These are phyloP conservation scores for Physaria fendleri DNA, from an alignment of 345 rosid species.

Conservation along the genomic window DNA sequence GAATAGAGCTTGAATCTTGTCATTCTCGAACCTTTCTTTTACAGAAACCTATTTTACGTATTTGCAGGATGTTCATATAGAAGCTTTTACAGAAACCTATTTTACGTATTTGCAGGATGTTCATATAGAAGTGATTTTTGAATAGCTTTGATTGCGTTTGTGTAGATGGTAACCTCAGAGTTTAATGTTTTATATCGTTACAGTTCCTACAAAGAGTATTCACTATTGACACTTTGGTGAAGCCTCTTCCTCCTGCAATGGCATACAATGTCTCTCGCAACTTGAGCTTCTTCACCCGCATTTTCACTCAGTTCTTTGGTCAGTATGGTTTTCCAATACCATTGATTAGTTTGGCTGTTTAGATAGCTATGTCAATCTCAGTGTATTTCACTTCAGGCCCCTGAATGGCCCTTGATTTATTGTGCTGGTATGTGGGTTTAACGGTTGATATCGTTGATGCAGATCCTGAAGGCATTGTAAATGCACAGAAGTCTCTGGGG, in stretches of 20 bases:
- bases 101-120: neutral
- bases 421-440: neutral
- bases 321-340: constrained; percentile 17
- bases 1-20: neutral
- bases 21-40: neutral
- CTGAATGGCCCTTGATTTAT: neutral
- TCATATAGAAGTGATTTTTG: too few species aligned
- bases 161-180: too few species aligned
- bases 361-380: neutral
- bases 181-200: neutral
- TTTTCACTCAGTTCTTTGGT: constrained; percentile 98
- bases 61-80: neutral
- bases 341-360: too few species aligned
- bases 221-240: constrained; percentile 84
- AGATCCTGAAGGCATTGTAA: constrained; percentile 97
- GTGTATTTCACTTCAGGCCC: neutral
- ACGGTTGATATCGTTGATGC: constrained; percentile 11
- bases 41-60: neutral
- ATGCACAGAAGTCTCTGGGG: constrained; percentile 89
- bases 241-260: constrained; percentile 94
- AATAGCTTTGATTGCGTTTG: neutral
- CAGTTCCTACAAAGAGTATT: constrained; percentile 92
- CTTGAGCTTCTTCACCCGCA: constrained; percentile 91
- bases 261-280: constrained; percentile 85
- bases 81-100: neutral